Evolutionary conservation across 176 grass and related monocot species (phyloP).

Genomic region (Thinopyrum elongatum): DNA sequence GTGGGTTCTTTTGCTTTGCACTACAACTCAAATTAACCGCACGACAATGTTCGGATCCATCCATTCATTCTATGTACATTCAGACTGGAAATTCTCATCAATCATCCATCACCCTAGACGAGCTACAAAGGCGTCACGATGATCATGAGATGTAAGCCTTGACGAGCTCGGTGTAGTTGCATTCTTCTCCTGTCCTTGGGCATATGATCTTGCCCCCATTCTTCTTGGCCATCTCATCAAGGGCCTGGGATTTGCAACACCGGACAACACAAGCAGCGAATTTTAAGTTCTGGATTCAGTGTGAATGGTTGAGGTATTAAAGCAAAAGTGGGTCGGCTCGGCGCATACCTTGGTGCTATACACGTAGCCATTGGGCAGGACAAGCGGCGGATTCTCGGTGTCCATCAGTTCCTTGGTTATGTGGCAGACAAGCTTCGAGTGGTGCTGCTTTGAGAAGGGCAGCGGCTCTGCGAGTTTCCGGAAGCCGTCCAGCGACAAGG

Average conservation of each 20-base stretch:
- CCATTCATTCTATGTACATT: slow-evolving; percentile 45
- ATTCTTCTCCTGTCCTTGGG: slow-evolving; percentile 66
- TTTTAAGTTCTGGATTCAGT: background rate
- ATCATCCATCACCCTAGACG: background rate
- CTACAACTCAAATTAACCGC: slow-evolving; percentile 31
- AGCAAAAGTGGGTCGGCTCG: background rate
- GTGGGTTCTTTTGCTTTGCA: slow-evolving; percentile 7
- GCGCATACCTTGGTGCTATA: slow-evolving; percentile 79
- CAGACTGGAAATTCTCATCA: slow-evolving; percentile 12
- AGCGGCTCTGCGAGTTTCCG: slow-evolving; percentile 80
- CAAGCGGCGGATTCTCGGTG: slow-evolving; percentile 87
- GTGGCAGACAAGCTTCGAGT: slow-evolving; percentile 95
- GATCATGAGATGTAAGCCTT: slow-evolving; percentile 82
- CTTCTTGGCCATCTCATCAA: slow-evolving; percentile 92
- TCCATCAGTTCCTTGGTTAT: slow-evolving; percentile 99
- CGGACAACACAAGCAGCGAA: background rate
- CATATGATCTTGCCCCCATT: slow-evolving; percentile 82
- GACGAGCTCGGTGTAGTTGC: slow-evolving; percentile 67
- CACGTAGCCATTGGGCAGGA: slow-evolving; percentile 90
- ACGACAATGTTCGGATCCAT: slow-evolving; percentile 8
- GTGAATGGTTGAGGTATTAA: background rate
- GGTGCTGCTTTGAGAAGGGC: slow-evolving; percentile 87
- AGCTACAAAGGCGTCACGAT: background rate
- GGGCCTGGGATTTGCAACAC: slow-evolving; percentile 50
- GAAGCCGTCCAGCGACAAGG: slow-evolving; percentile 73